Evolutionary conservation across 768 basidiomycete species (phyloP).

Genomic region (Cubamyces sp.): DNA sequence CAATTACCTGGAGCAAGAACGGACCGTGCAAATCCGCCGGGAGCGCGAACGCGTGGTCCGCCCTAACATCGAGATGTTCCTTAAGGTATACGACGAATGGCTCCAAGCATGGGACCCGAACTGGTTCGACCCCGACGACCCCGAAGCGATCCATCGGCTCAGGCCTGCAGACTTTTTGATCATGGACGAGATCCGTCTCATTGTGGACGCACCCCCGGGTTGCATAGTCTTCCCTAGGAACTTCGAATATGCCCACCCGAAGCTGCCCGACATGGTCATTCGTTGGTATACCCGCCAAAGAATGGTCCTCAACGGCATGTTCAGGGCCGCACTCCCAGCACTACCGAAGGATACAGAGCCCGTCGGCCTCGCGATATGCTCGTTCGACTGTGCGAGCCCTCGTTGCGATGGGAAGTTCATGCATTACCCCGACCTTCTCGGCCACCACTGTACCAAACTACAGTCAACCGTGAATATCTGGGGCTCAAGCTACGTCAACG

Average conservation of each 20-base stretch:
- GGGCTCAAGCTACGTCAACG: neutral
- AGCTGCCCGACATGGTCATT: neutral
- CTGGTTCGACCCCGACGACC: neutral
- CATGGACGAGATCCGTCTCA: neutral
- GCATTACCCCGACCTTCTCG: constrained; percentile 13
- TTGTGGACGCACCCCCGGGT: neutral
- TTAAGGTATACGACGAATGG: neutral
- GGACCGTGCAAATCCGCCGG: neutral
- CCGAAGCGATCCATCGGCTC: neutral
- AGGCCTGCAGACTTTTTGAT: constrained; percentile 5
- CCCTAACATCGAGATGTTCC: neutral
- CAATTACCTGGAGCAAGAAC: neutral
- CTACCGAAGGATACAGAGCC: neutral
- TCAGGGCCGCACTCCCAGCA: neutral
- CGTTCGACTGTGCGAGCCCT: constrained; percentile 1
- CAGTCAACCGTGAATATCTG: neutral
- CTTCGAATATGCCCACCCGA: neutral
- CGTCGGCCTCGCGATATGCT: neutral
- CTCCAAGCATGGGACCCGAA: neutral
- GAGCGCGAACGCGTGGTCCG: neutral
- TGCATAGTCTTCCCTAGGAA: neutral
- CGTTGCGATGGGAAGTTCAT: constrained; percentile 4
- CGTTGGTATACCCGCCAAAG: neutral
- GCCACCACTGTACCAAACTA: neutral
- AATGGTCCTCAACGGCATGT: neutral